Base-by-base conservation (phyloP, 257 asterid species). In the Lithospermum erythrorhizon region DNA sequence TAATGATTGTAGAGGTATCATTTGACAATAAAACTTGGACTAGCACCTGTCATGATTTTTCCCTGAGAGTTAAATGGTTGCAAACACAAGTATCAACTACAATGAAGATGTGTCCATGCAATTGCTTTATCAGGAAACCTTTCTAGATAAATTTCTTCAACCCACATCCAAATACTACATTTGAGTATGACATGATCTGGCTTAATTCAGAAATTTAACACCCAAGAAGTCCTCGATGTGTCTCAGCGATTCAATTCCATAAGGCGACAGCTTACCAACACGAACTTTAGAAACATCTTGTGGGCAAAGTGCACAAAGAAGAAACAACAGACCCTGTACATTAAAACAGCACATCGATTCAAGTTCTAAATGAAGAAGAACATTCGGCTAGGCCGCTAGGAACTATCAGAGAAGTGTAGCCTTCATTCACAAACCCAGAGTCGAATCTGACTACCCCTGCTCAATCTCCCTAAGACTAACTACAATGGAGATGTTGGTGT, bases 391-490 rank as follows among this genome's bases (percentile, higher is more conserved):
- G n/a, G n/a, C n/a, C n/a, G n/a, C n/a, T n/a, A 35, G 14, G 11
- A 13, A 35, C 6, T 13, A 27, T 20, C 32, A 47, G 58, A 21
- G 14, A 37, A 48, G 23, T 17, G 22, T 58, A 19, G 51, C 5
- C 7, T 7, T 9, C 29, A 20, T 48, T 19, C 45, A 66, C 79
- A 66, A n/a, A 88, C 98, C 95, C 86, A 95, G 68, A 61, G 87
- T 84, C 20, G 99, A 89, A 83, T 89, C 99, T n/a, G 29, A 93
- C 96, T 9, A 93, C 95, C 17, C 96, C 99, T 86, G 90, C 68
- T 89, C 86, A 68, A 93, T 83, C 83, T 89, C 95, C 49, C 64
- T 69, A 35, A 93, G 73, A n/a, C n/a, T n/a, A n/a, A n/a, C n/a
- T n/a, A n/a, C n/a, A n/a, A n/a, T n/a, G n/a, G n/a, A n/a, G n/a